These are phyloP conservation scores for Pichia deserticola DNA, from an alignment of 805 yeast genomes.

Conservation along the genomic window DNA sequence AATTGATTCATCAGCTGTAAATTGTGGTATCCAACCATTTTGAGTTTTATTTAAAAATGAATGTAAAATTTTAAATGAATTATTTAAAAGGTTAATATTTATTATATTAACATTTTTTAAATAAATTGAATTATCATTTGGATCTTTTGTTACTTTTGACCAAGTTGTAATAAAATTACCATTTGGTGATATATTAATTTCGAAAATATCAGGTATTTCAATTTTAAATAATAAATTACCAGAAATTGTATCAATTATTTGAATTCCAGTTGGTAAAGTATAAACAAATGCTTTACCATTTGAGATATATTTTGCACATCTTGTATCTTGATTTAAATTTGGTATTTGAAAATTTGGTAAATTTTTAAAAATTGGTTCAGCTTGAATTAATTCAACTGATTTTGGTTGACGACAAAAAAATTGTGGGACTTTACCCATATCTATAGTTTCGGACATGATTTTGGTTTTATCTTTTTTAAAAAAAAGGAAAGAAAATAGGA, in stretches of 20 bases:
- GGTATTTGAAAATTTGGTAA: constrained; percentile 27
- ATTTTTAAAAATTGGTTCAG: constrained; percentile 33
- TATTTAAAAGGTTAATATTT: constrained; percentile 34
- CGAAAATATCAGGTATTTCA: constrained; percentile 62
- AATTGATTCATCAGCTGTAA: constrained; percentile 69
- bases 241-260: constrained; percentile 47
- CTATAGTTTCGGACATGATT: background rate
- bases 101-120: constrained; percentile 75
- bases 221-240: constrained; percentile 42
- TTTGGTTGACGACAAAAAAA: constrained; percentile 44
- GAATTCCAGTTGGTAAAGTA: constrained; percentile 57
- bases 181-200: constrained; percentile 79
- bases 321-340: constrained; percentile 35
- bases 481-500: too few relatives aligned
- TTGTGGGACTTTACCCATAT: constrained; percentile 18
- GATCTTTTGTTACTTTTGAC: constrained; percentile 70
- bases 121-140: constrained; percentile 66
- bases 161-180: constrained; percentile 81
- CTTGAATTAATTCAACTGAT: constrained; percentile 44
- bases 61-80: constrained; percentile 22
- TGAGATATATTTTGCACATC: constrained; percentile 59
- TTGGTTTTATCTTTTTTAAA: too few relatives aligned
- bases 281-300: constrained; percentile 65
- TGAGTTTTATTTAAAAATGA: constrained; percentile 75
- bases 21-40: constrained; percentile 90